Evolutionary conservation across 768 basidiomycete species (phyloP).

Genomic region (Boletus reticuloceps): DNA sequence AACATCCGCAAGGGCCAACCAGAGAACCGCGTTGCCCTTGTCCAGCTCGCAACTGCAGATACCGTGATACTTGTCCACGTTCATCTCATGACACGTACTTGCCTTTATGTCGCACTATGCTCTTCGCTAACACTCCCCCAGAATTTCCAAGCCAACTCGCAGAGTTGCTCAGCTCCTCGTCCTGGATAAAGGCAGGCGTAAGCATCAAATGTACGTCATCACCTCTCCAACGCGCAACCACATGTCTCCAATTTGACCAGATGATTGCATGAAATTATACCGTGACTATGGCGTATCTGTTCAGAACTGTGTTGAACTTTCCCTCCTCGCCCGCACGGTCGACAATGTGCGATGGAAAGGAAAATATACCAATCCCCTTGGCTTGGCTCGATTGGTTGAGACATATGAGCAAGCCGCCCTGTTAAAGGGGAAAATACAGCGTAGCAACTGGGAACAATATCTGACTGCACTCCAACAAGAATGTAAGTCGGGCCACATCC

Average conservation of each 20-base stretch:
- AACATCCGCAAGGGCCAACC: constrained; percentile 47
- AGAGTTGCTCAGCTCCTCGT: constrained; percentile 49
- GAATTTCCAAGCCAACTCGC: constrained; percentile 53
- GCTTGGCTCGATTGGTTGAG: constrained; percentile 64
- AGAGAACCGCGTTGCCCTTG: constrained; percentile 69
- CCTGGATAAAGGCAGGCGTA: constrained; percentile 68
- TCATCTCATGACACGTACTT: constrained; percentile 49
- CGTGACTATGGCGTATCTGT: constrained; percentile 40
- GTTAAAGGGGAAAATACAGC: constrained; percentile 56
- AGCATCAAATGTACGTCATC: constrained; percentile 59
- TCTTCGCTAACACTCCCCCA: constrained; percentile 25
- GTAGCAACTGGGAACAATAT: constrained; percentile 66
- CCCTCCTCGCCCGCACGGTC: constrained; percentile 64
- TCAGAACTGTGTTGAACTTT: constrained; percentile 63
- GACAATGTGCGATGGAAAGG: constrained; percentile 76
- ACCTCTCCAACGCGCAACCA: neutral
- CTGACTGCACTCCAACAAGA: constrained; percentile 49
- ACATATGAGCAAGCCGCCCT: constrained; percentile 53
- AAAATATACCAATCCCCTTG: constrained; percentile 55
- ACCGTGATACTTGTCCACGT: constrained; percentile 65
- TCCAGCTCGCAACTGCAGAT: constrained; percentile 63
- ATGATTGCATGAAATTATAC: constrained; percentile 66
- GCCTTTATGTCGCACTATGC: neutral
- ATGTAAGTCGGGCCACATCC: constrained; percentile 44
- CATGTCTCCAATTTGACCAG: constrained; percentile 36